Evolutionary conservation across 2,329 filamentous ascomycete genomes (phyloP).

Genomic region (Colletotrichum gigasporum): DNA sequence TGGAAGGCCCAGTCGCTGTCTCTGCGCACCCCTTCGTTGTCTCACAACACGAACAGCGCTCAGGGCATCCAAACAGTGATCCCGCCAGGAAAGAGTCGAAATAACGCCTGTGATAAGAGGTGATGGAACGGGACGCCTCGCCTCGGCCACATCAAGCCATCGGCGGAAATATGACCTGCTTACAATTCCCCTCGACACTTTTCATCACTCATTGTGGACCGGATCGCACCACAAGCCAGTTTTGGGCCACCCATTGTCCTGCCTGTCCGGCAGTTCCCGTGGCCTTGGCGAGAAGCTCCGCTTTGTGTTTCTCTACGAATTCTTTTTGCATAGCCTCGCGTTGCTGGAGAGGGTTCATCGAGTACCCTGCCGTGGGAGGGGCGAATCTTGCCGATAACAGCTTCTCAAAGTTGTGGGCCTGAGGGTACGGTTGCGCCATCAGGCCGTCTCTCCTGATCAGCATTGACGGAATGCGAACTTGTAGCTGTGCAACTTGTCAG

Average conservation of each 20-base stretch:
- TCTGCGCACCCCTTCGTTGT: neutral
- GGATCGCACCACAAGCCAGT: conserved; percentile 42
- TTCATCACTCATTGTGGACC: conserved; percentile 7
- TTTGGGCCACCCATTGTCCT: conserved; percentile 48
- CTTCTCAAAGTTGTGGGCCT: conserved; percentile 55
- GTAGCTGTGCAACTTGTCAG: conserved; percentile 50
- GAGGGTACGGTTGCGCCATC: conserved; percentile 54
- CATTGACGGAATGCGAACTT: conserved; percentile 70
- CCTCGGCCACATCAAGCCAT: neutral
- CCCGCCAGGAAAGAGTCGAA: neutral
- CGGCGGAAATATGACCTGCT: too few relatives aligned
- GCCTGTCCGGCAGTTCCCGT: conserved; percentile 46
- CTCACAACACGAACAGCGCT: neutral
- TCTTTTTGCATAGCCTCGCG: conserved; percentile 58
- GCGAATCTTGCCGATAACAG: conserved; percentile 50
- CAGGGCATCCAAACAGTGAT: neutral
- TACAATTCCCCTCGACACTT: too few relatives aligned
- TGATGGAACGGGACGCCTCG: neutral
- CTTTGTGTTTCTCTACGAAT: conserved; percentile 52
- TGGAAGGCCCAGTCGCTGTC: too few relatives aligned
- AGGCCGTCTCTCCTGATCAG: conserved; percentile 64
- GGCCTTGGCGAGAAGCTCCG: conserved; percentile 52
- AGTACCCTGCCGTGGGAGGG: conserved; percentile 45
- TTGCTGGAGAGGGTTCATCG: conserved; percentile 57
- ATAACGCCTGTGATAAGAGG: too few relatives aligned